Percentiles rank a stretch among this genome's conserved stretches.
phyloP scores from a whole-genome alignment of 495 filamentous ascomycete genomes.

The Physcia stellaris region DNA sequence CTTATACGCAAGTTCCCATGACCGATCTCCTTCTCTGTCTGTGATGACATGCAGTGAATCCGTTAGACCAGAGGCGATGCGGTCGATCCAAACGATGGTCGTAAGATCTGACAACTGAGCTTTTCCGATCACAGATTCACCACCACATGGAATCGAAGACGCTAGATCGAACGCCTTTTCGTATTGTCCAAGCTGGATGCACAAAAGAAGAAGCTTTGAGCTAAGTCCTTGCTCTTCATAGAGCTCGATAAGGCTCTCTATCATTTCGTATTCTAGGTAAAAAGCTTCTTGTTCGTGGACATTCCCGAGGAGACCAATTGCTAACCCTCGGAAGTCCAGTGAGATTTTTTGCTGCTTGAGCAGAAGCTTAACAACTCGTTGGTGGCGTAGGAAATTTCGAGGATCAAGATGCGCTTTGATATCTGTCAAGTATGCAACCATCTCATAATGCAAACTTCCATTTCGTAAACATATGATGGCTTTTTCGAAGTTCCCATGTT shows the following conservation, averaged over 20 bases:
- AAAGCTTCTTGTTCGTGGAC: conserved; percentile 13
- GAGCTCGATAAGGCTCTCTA: conserved; percentile 12
- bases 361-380: conserved; percentile 17
- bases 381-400: background rate
- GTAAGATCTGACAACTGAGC: too few relatives aligned
- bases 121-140: too few relatives aligned
- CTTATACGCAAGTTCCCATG: too few relatives aligned
- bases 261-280: conserved; percentile 21
- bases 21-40: too few relatives aligned
- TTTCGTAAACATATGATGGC: conserved; percentile 25
- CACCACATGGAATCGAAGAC: too few relatives aligned
- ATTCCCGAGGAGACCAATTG: conserved; percentile 17
- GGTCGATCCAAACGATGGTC: too few relatives aligned
- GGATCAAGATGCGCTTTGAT: background rate
- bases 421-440: conserved; percentile 16
- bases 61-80: too few relatives aligned
- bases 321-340: conserved; percentile 5
- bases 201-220: conserved; percentile 2
- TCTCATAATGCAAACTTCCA: conserved; percentile 12
- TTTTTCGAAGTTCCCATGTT: conserved; percentile 8
- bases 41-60: too few relatives aligned
- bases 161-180: too few relatives aligned
- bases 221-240: background rate
- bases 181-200: conserved; percentile 3
- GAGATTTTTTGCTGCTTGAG: conserved; percentile 19